Evolutionary conservation across 1,139 yeast genomes (phyloP), one percentile per base, ranked within the genome.

Genomic region (Geotrichum reessii): DNA sequence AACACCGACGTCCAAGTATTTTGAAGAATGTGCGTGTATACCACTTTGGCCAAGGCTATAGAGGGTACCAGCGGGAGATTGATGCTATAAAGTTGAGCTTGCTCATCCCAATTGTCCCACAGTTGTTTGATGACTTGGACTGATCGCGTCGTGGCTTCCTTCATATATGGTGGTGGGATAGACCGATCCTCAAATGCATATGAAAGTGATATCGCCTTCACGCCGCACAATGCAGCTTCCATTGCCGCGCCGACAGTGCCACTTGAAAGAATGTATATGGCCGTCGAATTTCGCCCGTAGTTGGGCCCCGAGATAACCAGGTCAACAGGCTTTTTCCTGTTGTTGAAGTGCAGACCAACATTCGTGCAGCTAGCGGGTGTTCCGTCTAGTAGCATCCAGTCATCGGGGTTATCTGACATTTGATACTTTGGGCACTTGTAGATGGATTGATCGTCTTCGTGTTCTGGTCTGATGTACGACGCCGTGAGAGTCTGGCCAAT

Each of bases 231-330:
- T 1, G 87, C 88, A 0, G 92, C 95, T 73, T 93, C 98, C 90
- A 92, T 83, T 0, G 97, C 95, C 0, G 96, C 98, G 22, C 99
- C 99, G 25, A 93, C 87, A 0, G 99, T 93, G 19, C 98, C 99
- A 65, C 95, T 86, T 8, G 97, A 84, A 67, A 93, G 80, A 58
- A 91, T 87, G 71, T 90, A 93, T 52, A 92, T 81, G 17, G 95
- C 90, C 46, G 93, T 83, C 1, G 97, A 84, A 72, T 93, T 93
- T 69, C 96, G 83, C 31, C 99, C 99, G 65, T 87, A 93, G 71
- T 93, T 93, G 8, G 99, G 99, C 0, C 99, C 99, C 59, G 96
- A 87, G 25, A 93, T 73, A 3, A 93, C 96, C 62, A 92, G 76
- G 73, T 93, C 97, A 28, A 90, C 82, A 0, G 87, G 86, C 14